These are phyloP conservation scores for Boletus rubroflammeus DNA, from an alignment of 768 basidiomycete genomes.

Conservation along the genomic window DNA sequence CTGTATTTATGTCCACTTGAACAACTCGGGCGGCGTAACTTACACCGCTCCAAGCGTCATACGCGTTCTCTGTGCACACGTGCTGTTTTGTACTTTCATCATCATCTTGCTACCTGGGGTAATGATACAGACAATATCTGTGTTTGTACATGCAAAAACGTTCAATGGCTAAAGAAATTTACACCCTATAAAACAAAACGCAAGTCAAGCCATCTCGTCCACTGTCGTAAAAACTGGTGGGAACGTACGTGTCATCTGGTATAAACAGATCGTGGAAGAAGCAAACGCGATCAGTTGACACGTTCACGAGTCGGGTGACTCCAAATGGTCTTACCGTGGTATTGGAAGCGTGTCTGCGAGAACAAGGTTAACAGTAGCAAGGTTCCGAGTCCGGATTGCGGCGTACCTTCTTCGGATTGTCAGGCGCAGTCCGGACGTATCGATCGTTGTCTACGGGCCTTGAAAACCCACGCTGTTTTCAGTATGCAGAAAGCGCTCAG, in stretches of 20 bases:
- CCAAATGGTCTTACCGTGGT: constrained; percentile 55
- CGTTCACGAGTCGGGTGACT: neutral
- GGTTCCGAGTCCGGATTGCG: neutral
- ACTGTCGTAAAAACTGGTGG: neutral
- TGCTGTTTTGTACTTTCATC: neutral
- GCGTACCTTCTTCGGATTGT: constrained; percentile 82
- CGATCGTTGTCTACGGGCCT: constrained; percentile 84
- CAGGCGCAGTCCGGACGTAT: constrained; percentile 73
- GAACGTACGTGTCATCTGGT: constrained; percentile 60
- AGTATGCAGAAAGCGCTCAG: neutral
- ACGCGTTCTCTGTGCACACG: neutral
- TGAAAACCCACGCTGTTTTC: constrained; percentile 6
- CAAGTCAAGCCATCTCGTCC: neutral
- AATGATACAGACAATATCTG: constrained; percentile 21
- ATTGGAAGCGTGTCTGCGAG: constrained; percentile 70
- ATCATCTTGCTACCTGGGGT: constrained; percentile 5
- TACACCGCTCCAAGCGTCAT: neutral
- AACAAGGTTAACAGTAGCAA: constrained; percentile 10
- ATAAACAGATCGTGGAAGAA: neutral
- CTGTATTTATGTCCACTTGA: neutral
- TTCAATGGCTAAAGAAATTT: constrained; percentile 15
- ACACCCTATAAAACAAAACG: constrained; percentile 33
- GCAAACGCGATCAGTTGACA: constrained; percentile 15
- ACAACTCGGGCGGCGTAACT: neutral
- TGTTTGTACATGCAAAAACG: constrained; percentile 20